Conservation (phyloP, 305 asterid genomes). For the Fraxinus floribunda region DNA sequence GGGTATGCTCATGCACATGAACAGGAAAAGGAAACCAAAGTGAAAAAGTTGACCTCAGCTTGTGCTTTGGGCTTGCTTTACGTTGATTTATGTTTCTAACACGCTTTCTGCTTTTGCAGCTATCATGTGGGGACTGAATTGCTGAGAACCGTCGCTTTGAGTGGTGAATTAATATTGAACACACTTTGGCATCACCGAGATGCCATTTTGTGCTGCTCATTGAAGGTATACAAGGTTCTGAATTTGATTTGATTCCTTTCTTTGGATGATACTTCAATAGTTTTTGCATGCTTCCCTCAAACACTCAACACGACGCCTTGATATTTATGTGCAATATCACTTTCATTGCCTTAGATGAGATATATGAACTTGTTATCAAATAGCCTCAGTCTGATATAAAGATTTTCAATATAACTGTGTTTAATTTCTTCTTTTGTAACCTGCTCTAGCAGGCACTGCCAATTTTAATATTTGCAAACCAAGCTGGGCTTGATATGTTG, state of each 20-base stretch:
- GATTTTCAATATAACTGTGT: constrained; percentile 14
- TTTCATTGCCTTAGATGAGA: not conserved
- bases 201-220: constrained; percentile 82
- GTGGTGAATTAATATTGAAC: constrained; percentile 58
- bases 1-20: not conserved
- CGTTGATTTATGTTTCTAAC: not conserved
- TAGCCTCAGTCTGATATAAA: not conserved
- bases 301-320: not conserved
- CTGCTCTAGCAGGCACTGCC: constrained; percentile 48
- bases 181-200: constrained; percentile 90
- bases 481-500: constrained; percentile 85
- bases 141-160: constrained; percentile 42
- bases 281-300: not conserved
- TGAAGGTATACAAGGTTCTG: constrained; percentile 48
- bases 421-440: not conserved
- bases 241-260: not conserved
- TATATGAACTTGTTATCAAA: not conserved
- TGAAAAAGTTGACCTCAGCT: not conserved
- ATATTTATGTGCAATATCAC: not conserved
- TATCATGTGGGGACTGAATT: constrained; percentile 66
- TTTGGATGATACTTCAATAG: not conserved
- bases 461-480: constrained; percentile 76
- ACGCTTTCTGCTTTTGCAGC: constrained; percentile 38
- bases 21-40: not conserved
- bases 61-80: not conserved